phyloP scores from a whole-genome alignment of 192 early-diverging fungal genomes.

The Kickxella alabastrina region DNA sequence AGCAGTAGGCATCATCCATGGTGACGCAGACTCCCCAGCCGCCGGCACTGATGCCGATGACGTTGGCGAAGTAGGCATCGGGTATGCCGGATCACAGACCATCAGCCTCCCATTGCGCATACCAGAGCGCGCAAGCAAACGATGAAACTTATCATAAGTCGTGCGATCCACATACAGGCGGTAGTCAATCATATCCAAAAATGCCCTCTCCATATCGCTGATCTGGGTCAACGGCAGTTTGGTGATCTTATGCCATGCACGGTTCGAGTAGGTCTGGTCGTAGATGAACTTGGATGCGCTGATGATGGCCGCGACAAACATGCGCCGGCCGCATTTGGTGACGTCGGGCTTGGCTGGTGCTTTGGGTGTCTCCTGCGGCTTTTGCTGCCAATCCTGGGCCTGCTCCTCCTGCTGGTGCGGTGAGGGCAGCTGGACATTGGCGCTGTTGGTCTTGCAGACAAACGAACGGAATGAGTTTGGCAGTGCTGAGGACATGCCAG shows the following conservation, averaged over 20 bases:
- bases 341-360: slow-evolving; percentile 44
- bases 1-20: not conserved
- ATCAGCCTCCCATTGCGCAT: slow-evolving; percentile 47
- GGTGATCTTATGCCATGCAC: slow-evolving; percentile 82
- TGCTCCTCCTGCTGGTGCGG: not conserved
- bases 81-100: slow-evolving; percentile 37
- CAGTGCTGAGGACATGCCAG: slow-evolving; percentile 21
- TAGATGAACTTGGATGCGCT: slow-evolving; percentile 81
- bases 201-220: slow-evolving; percentile 74
- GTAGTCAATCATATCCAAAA: slow-evolving; percentile 74
- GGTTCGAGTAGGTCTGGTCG: slow-evolving; percentile 81
- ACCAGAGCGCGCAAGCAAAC: slow-evolving; percentile 37
- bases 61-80: too few relatives aligned
- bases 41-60: not conserved
- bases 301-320: slow-evolving; percentile 81
- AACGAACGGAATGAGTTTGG: slow-evolving; percentile 35
- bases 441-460: slow-evolving; percentile 3
- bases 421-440: too few relatives aligned
- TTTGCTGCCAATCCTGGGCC: slow-evolving; percentile 2
- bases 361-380: not conserved
- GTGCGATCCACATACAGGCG: slow-evolving; percentile 52
- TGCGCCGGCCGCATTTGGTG: slow-evolving; percentile 67
- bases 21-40: slow-evolving; percentile 2
- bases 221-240: slow-evolving; percentile 71
- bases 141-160: slow-evolving; percentile 49